Evolutionary conservation across 2,329 filamentous ascomycete species (phyloP).

Genomic region (Aspergillus pseudonomiae): DNA sequence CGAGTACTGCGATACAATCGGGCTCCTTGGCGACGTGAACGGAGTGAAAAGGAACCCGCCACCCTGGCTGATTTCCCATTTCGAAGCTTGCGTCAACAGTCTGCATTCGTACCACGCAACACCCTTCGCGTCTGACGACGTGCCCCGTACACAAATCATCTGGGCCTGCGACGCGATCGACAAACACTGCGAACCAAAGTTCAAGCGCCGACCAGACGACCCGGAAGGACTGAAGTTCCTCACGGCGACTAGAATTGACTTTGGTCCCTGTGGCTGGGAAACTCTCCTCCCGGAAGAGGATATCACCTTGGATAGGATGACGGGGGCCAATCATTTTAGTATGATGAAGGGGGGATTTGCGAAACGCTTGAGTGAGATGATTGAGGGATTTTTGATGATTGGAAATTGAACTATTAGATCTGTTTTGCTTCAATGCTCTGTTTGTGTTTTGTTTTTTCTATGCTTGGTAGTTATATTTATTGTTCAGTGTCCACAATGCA

Average conservation of each 20-base stretch:
- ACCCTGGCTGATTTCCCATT: not conserved
- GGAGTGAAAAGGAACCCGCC: not conserved
- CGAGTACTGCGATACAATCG: not conserved
- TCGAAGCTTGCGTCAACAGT: not conserved
- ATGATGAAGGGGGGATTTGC: slow-evolving; percentile 2
- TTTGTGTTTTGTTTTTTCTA: too few relatives aligned
- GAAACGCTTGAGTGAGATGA: not conserved
- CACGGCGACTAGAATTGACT: slow-evolving; percentile 15
- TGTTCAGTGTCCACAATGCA: too few relatives aligned
- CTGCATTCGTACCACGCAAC: not conserved
- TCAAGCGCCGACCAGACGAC: slow-evolving; percentile 41
- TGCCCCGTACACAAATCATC: not conserved
- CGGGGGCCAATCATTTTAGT: not conserved
- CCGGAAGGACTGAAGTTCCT: slow-evolving; percentile 20
- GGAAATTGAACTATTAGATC: not conserved
- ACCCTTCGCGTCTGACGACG: not conserved
- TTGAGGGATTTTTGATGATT: slow-evolving; percentile 2
- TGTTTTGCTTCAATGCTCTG: not conserved
- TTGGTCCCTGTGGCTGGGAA: slow-evolving; percentile 13
- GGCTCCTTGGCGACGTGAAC: not conserved
- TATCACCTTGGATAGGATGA: not conserved
- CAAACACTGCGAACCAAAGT: slow-evolving; percentile 60
- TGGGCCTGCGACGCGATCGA: not conserved
- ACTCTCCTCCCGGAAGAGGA: slow-evolving; percentile 9
- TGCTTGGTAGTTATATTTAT: too few relatives aligned